Evolutionary conservation across 805 yeast species (phyloP).

Genomic region (Zygoascus ofunaensis): DNA sequence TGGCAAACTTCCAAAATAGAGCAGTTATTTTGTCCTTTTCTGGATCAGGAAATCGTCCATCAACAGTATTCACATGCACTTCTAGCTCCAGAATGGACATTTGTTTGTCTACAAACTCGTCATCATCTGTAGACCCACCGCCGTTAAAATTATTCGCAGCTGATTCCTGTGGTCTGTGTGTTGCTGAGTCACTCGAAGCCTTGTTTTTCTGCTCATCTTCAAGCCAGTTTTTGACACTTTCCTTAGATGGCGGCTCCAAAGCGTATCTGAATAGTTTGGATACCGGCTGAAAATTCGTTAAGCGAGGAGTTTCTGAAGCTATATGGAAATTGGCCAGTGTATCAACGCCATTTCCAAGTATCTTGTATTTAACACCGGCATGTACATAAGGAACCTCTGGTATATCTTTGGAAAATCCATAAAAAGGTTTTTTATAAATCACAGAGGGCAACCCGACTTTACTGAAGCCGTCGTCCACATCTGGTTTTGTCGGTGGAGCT

Average conservation of each 20-base stretch:
- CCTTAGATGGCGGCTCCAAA: constrained; percentile 39
- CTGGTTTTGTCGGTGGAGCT: constrained; percentile 21
- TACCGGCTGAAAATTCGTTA: constrained; percentile 8
- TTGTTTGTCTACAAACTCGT: constrained; percentile 15
- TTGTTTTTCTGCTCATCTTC: not conserved
- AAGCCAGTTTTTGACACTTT: constrained; percentile 33
- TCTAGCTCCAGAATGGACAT: constrained; percentile 60
- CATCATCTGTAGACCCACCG: not conserved
- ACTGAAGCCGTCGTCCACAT: constrained; percentile 39
- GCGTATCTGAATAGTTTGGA: constrained; percentile 39
- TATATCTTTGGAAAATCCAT: constrained; percentile 43
- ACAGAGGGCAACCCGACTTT: constrained; percentile 40
- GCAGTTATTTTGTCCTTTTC: constrained; percentile 45
- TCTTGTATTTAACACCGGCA: constrained; percentile 55
- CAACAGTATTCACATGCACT: constrained; percentile 50
- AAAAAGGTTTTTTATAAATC: constrained; percentile 56
- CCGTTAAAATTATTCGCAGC: not conserved
- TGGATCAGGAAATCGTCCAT: constrained; percentile 55
- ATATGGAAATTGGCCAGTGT: constrained; percentile 8
- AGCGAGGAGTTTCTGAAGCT: not conserved
- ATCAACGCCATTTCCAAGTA: constrained; percentile 34
- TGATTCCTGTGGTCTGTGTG: not conserved
- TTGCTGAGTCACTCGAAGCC: not conserved
- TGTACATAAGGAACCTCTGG: constrained; percentile 47
- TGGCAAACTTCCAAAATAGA: constrained; percentile 55